Evolutionary conservation across 257 asterid genomes (phyloP).

Genomic region (Rauvolfia tetraphylla): DNA sequence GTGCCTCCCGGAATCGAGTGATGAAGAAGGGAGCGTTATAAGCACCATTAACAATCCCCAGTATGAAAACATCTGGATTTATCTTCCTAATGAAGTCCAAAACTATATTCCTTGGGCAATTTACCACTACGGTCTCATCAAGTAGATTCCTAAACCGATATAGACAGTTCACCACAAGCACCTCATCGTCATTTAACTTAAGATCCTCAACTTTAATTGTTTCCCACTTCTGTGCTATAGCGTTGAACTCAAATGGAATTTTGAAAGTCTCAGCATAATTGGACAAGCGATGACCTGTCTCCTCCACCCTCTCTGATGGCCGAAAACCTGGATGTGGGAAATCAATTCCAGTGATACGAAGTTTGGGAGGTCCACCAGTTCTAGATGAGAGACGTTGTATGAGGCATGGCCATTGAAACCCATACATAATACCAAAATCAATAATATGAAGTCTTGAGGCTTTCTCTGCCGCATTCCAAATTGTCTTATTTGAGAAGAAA

Average conservation of each 20-base stretch:
- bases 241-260: slow-evolving; percentile 40
- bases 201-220: slow-evolving; percentile 36
- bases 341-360: slow-evolving; percentile 49
- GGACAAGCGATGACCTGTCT: slow-evolving; percentile 41
- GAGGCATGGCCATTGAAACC: slow-evolving; percentile 49
- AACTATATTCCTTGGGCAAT: slow-evolving; percentile 40
- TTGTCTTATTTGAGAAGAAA: slow-evolving; percentile 40
- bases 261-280: slow-evolving; percentile 36
- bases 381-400: slow-evolving; percentile 40
- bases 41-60: slow-evolving; percentile 42
- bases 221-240: slow-evolving; percentile 49
- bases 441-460: slow-evolving; percentile 35
- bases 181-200: slow-evolving; percentile 36
- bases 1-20: slow-evolving; percentile 42
- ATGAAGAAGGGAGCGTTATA: slow-evolving; percentile 43
- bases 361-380: slow-evolving; percentile 39
- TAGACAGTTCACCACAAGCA: slow-evolving; percentile 35
- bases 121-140: slow-evolving; percentile 39
- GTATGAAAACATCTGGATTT: slow-evolving; percentile 32
- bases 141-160: slow-evolving; percentile 36
- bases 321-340: slow-evolving; percentile 45
- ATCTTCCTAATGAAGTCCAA: slow-evolving; percentile 33
- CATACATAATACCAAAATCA: slow-evolving; percentile 45
- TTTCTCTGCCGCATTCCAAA: slow-evolving; percentile 26
- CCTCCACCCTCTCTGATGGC: slow-evolving; percentile 42